Evolutionary conservation across 176 grass and related monocot genomes (phyloP).

Genomic region (Poa annua): DNA sequence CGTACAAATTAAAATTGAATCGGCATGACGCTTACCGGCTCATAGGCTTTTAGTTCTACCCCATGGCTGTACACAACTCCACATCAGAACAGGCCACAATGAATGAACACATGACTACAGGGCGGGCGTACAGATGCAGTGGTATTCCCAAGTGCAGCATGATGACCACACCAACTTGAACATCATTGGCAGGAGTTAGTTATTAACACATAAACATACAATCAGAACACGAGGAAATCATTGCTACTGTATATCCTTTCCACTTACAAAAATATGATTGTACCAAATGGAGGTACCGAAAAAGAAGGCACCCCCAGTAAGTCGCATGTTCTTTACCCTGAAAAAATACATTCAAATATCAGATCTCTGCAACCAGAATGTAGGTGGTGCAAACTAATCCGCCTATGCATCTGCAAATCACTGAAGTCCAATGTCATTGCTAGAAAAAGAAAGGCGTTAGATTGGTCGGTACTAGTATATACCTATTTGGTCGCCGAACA

Average conservation of each 20-base stretch:
- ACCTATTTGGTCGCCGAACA: too few species aligned
- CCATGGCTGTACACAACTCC: too few species aligned
- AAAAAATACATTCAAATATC: neutral
- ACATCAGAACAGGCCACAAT: too few species aligned
- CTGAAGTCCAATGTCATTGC: neutral
- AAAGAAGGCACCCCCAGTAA: neutral
- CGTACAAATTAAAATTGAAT: neutral
- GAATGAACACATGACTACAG: neutral
- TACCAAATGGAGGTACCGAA: neutral
- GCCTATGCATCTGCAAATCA: neutral
- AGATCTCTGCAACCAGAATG: constrained; percentile 1
- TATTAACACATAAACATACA: neutral
- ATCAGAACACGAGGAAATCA: neutral
- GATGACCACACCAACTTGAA: constrained; percentile 28
- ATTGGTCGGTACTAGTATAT: too few species aligned
- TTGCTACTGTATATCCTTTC: neutral
- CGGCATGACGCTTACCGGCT: neutral
- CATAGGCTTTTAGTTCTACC: neutral
- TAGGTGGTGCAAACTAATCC: neutral
- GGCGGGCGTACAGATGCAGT: neutral
- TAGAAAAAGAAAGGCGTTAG: neutral
- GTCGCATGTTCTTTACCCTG: constrained; percentile 10
- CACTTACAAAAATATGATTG: constrained; percentile 25
- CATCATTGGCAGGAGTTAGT: constrained; percentile 29
- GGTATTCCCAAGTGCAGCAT: constrained; percentile 4